phyloP scores from a whole-genome alignment of 768 basidiomycete species.

The Candolleomyces efflorescens region DNA sequence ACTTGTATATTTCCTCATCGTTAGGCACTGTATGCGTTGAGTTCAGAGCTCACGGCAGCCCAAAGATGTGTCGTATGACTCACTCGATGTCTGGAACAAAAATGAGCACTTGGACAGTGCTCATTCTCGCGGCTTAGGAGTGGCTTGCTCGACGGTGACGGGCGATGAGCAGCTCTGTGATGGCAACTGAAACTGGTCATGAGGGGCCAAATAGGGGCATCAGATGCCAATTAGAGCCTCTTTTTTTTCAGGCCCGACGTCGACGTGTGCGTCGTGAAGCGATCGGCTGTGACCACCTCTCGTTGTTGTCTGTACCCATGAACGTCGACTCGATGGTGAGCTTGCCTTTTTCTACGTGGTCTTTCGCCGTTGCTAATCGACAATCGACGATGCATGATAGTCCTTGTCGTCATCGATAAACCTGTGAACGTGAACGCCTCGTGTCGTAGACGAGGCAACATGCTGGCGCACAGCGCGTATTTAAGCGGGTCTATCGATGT shows the following conservation, averaged over 20 bases:
- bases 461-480: background rate
- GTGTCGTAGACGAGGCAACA: background rate
- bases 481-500: background rate
- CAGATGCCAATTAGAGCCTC: too few species aligned
- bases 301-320: background rate
- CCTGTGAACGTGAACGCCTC: background rate
- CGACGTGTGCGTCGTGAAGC: background rate
- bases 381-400: background rate
- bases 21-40: constrained; percentile 6
- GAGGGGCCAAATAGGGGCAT: too few species aligned
- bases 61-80: background rate
- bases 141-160: too few species aligned
- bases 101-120: background rate
- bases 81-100: background rate
- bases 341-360: background rate
- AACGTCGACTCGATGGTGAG: background rate
- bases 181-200: too few species aligned
- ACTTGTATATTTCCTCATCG: constrained; percentile 25
- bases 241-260: too few species aligned
- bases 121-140: background rate
- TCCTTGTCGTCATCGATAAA: background rate
- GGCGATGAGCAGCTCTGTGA: too few species aligned
- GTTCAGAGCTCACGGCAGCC: background rate
- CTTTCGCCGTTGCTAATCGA: too few species aligned
- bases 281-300: background rate